These are phyloP conservation scores for Didymosphaeria variabile DNA, from an alignment of 2,329 filamentous ascomycete genomes.

Conservation along the genomic window DNA sequence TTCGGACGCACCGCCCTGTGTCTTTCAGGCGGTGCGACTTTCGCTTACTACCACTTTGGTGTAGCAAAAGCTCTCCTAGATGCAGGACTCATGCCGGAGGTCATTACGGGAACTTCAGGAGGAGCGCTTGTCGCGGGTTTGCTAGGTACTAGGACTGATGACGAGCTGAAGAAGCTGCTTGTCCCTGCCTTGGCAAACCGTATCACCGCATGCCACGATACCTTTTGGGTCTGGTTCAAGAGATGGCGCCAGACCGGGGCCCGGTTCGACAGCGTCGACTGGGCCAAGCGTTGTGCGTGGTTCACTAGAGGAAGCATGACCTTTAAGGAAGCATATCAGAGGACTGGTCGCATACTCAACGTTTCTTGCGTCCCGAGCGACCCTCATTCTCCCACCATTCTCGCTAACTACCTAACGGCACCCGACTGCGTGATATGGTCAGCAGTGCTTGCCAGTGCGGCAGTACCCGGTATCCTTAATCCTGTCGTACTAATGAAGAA, in stretches of 20 bases:
- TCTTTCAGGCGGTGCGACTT: constrained; percentile 89
- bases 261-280: constrained; percentile 91
- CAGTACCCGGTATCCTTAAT: constrained; percentile 94
- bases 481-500: constrained; percentile 94
- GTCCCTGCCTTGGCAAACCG: constrained; percentile 85
- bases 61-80: constrained; percentile 90
- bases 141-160: constrained; percentile 87
- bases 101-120: constrained; percentile 96
- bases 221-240: constrained; percentile 76
- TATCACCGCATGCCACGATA: constrained; percentile 86
- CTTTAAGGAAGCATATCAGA: constrained; percentile 92
- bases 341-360: constrained; percentile 93
- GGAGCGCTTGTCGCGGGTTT: constrained; percentile 89
- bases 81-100: constrained; percentile 83
- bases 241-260: constrained; percentile 95
- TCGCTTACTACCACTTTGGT: constrained; percentile 97
- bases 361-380: constrained; percentile 96
- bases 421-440: constrained; percentile 99
- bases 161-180: constrained; percentile 84
- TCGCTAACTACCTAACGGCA: constrained; percentile 93
- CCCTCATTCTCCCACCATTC: constrained; percentile 88
- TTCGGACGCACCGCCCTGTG: constrained; percentile 93
- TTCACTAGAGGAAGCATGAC: constrained; percentile 92
- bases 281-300: constrained; percentile 87
- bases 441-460: constrained; percentile 91